Percentiles rank a stretch among this genome's conserved stretches.
Evolutionary conservation across 2,329 filamentous ascomycete species (phyloP).

Genomic region (Domatiomyces catenatus): DNA sequence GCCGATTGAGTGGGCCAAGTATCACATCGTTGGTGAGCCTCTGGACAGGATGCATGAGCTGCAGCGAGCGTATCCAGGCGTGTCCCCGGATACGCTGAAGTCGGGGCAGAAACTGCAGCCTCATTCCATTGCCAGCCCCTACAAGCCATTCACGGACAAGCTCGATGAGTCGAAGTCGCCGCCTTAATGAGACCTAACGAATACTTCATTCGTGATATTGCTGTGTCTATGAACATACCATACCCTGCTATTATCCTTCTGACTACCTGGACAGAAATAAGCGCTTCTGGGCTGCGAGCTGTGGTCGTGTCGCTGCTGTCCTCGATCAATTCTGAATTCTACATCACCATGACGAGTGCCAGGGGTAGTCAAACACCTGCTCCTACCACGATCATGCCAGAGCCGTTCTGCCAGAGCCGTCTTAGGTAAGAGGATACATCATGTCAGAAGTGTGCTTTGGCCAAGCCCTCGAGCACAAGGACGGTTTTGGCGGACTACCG

Average conservation of each 20-base stretch:
- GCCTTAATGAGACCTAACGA: background rate
- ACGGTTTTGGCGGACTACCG: background rate
- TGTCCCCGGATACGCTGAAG: conserved; percentile 20
- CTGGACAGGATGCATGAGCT: conserved; percentile 74
- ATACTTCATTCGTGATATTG: background rate
- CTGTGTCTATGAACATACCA: background rate
- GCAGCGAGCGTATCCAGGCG: conserved; percentile 49
- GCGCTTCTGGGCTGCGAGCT: too few species aligned
- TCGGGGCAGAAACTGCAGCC: conserved; percentile 26
- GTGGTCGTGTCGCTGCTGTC: too few species aligned
- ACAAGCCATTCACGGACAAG: conserved; percentile 43
- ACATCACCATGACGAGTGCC: background rate
- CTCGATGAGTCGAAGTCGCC: conserved; percentile 19
- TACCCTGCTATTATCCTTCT: background rate
- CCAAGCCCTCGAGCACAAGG: background rate
- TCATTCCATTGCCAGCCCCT: conserved; percentile 42
- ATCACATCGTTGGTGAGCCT: conserved; percentile 72
- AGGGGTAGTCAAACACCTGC: too few species aligned
- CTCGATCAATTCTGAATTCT: background rate
- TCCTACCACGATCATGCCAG: background rate
- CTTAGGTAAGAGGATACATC: background rate
- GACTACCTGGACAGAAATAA: too few species aligned
- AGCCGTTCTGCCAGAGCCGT: background rate
- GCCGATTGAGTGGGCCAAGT: conserved; percentile 87
- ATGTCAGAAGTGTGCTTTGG: background rate